Evolutionary conservation across 2,329 filamentous ascomycete genomes (phyloP).

Genomic region (Microdochium trichocladiopsis): DNA sequence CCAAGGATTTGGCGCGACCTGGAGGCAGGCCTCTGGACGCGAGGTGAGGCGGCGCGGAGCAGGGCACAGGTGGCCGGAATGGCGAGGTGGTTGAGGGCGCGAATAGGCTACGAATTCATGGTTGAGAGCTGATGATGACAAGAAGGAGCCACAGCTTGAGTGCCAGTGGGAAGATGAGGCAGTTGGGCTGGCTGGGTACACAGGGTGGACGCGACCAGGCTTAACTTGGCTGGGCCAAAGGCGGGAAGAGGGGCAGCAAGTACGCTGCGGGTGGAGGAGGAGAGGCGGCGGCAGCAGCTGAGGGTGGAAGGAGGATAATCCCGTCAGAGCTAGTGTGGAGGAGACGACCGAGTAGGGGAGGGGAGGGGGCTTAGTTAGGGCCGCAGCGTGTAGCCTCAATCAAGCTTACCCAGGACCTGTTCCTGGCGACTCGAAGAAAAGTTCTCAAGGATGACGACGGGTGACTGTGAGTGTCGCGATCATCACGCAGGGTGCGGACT

Average conservation of each 20-base stretch:
- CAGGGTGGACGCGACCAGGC: not conserved
- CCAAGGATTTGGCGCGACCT: constrained; percentile 1
- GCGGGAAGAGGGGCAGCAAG: not conserved
- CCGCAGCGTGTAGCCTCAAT: no score
- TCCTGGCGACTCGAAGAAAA: no score
- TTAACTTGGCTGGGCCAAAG: not conserved
- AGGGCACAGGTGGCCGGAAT: not conserved
- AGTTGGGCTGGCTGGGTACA: not conserved
- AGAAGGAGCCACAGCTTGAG: not conserved
- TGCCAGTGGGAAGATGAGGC: not conserved
- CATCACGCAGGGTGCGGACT: no score
- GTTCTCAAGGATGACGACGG: no score
- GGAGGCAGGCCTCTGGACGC: constrained; percentile 3
- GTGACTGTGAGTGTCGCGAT: no score
- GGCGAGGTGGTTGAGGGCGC: not conserved
- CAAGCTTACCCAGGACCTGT: no score
- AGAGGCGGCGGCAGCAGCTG: not conserved
- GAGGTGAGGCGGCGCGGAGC: not conserved
- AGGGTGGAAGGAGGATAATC: no score
- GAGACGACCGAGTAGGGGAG: no score
- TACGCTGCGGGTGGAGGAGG: not conserved
- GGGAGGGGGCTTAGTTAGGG: no score
- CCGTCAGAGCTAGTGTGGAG: no score
- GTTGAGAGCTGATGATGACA: constrained; percentile 1
- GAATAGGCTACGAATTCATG: constrained; percentile 4